These are phyloP conservation scores for Phaeosphaeria sp. DNA, from an alignment of 2,329 filamentous ascomycete species.

Conservation along the genomic window DNA sequence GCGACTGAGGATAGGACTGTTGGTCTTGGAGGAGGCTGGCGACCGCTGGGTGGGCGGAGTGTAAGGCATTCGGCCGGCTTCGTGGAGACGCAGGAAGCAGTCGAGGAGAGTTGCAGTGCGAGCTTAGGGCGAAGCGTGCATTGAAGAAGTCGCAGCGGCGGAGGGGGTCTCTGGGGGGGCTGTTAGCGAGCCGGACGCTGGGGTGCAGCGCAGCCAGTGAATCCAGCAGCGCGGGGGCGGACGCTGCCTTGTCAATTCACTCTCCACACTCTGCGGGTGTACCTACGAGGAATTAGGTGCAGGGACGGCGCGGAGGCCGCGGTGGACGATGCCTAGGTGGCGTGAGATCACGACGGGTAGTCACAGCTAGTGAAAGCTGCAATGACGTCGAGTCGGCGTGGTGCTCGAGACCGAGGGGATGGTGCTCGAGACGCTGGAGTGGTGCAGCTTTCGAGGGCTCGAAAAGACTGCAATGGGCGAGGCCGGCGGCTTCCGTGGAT, in stretches of 20 bases:
- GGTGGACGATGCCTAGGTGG: constrained; percentile 1
- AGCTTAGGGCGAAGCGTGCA: constrained; percentile 49
- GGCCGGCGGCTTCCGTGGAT: constrained; percentile 40
- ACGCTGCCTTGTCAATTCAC: constrained; percentile 1
- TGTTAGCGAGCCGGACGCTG: constrained; percentile 18
- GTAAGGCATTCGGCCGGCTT: constrained; percentile 77
- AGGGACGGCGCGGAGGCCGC: constrained; percentile 17
- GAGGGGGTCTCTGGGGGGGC: constrained; percentile 15
- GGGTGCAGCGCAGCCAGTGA: constrained; percentile 14
- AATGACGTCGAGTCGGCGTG: constrained; percentile 36
- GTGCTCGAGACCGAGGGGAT: constrained; percentile 14
- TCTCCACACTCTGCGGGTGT: neutral
- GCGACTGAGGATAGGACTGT: constrained; percentile 58
- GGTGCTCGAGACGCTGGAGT: constrained; percentile 11
- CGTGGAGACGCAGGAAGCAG: constrained; percentile 34
- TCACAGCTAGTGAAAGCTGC: constrained; percentile 44
- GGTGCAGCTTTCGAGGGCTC: constrained; percentile 20
- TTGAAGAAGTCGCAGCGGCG: constrained; percentile 48
- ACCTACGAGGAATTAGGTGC: constrained; percentile 31
- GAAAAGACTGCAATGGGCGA: constrained; percentile 22
- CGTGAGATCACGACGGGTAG: constrained; percentile 12
- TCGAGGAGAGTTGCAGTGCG: constrained; percentile 39
- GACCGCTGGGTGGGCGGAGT: constrained; percentile 76
- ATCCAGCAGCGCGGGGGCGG: constrained; percentile 7
- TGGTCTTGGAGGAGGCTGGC: constrained; percentile 63